Percentiles rank a stretch among this genome's conserved stretches.
Conservation (phyloP, 257 asterid genomes). For the Solanum megistacrolobum region DNA sequence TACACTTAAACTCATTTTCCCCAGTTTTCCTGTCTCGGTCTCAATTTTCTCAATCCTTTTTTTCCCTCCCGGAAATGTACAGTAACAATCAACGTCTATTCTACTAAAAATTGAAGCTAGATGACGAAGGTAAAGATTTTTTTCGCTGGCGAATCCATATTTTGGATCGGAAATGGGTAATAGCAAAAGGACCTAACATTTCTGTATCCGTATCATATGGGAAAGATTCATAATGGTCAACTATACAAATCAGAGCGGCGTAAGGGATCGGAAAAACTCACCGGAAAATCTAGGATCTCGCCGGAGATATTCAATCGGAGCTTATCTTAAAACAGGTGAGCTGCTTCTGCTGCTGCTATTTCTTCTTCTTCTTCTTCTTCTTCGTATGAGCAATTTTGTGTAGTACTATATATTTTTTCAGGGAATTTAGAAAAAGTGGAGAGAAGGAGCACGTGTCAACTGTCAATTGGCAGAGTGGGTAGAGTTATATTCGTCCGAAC, state of each 20-base stretch:
- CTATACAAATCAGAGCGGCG: background rate
- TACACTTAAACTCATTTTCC: slow-evolving; percentile 36
- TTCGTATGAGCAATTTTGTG: background rate
- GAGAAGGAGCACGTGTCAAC: background rate
- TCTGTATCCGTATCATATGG: background rate
- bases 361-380: background rate
- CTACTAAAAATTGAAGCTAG: background rate
- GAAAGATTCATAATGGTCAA: background rate
- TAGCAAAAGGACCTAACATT: slow-evolving; percentile 37
- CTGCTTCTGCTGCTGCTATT: background rate
- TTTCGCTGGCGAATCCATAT: slow-evolving; percentile 47
- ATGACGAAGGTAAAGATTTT: slow-evolving; percentile 1
- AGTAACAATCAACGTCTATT: background rate
- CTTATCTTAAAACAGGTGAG: background rate
- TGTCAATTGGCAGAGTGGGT: background rate
- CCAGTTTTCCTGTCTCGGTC: background rate
- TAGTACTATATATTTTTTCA: background rate
- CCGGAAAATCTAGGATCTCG: background rate
- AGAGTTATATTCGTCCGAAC: background rate
- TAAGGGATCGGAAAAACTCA: background rate
- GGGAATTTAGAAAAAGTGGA: background rate
- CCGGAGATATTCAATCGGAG: background rate
- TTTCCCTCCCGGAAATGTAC: background rate
- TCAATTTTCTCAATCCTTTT: background rate
- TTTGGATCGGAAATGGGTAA: slow-evolving; percentile 24